A percentile compares a stretch with the other conserved stretches of the same genome.
phyloP scores from a whole-genome alignment of 768 basidiomycete genomes.

The Strobilomyces confusus region DNA sequence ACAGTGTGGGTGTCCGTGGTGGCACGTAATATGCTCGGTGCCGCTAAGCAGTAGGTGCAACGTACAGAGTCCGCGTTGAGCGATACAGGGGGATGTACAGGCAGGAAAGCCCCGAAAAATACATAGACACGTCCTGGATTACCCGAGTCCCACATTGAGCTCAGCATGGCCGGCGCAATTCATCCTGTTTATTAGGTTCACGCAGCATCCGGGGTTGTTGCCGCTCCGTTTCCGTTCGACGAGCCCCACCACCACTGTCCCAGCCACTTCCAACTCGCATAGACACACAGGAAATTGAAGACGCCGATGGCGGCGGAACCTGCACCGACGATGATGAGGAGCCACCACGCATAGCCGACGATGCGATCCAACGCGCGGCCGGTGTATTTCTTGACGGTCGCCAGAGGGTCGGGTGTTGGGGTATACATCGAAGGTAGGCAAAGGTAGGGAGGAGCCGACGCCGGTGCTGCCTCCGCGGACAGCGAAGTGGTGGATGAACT shows the following conservation, averaged over 20 bases:
- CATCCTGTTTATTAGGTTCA: conserved; percentile 3
- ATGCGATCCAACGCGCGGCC: conserved; percentile 70
- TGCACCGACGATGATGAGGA: conserved; percentile 70
- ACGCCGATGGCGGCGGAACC: conserved; percentile 69
- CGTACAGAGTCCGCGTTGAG: too few relatives aligned
- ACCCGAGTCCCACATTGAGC: too few relatives aligned
- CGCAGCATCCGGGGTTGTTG: conserved; percentile 8
- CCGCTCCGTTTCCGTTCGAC: conserved; percentile 5
- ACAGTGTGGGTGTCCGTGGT: too few relatives aligned
- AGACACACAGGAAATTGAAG: conserved; percentile 67
- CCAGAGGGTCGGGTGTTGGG: conserved; percentile 52
- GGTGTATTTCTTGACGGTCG: conserved; percentile 53
- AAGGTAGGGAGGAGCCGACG: conserved; percentile 36
- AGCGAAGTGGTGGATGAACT: conserved; percentile 18
- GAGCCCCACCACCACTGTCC: conserved; percentile 31
- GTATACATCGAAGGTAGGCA: conserved; percentile 47
- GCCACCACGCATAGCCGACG: conserved; percentile 77
- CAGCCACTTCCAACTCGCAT: conserved; percentile 62
- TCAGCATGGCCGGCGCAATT: neutral
- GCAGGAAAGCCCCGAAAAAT: too few relatives aligned
- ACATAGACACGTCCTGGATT: too few relatives aligned
- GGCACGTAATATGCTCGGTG: too few relatives aligned
- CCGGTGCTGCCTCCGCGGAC: conserved; percentile 24
- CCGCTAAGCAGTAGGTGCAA: too few relatives aligned
- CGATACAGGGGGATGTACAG: too few relatives aligned